Evolutionary conservation across 108 stramenopile species (phyloP).

Genomic region (Skeletonema costatum): DNA sequence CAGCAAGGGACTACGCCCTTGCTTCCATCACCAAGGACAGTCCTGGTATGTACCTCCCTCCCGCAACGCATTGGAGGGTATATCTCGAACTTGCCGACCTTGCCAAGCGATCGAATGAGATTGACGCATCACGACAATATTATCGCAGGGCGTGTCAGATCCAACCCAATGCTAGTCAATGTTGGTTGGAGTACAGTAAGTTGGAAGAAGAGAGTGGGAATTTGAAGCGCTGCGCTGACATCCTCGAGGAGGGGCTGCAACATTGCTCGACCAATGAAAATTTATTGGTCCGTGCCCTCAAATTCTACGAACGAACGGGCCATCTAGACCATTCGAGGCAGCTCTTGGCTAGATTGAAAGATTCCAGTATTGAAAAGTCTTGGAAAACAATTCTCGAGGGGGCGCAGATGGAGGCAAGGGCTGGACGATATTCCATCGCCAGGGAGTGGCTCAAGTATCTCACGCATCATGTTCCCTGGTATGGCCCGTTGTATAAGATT

Average conservation of each 20-base stretch:
- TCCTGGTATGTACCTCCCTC: conserved; percentile 50
- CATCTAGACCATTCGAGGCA: conserved; percentile 75
- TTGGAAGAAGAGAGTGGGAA: conserved; percentile 96
- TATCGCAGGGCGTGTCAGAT: conserved; percentile 84
- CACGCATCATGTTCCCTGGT: conserved; percentile 96
- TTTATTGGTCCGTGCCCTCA: conserved; percentile 86
- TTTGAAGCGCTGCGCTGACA: conserved; percentile 61
- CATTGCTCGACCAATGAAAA: conserved; percentile 86
- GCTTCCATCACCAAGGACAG: conserved; percentile 36
- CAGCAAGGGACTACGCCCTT: conserved; percentile 66
- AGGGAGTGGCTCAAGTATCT: conserved; percentile 80
- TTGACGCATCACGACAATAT: conserved; percentile 74
- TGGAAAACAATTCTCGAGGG: conserved; percentile 98
- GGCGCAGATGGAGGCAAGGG: conserved; percentile 92
- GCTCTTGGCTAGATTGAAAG: conserved; percentile 86
- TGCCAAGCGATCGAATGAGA: conserved; percentile 74
- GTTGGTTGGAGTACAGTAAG: conserved; percentile 97
- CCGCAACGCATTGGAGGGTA: conserved; percentile 74
- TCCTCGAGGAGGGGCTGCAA: conserved; percentile 76
- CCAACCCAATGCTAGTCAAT: conserved; percentile 89
- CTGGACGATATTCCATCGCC: conserved; percentile 88
- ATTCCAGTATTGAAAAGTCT: conserved; percentile 87
- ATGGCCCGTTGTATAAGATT: conserved; percentile 96
- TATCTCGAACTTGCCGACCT: conserved; percentile 85
- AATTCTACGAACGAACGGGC: conserved; percentile 89